Conservation (phyloP, 1,139 yeast genomes). For the Yamadazyma friedrichii region DNA sequence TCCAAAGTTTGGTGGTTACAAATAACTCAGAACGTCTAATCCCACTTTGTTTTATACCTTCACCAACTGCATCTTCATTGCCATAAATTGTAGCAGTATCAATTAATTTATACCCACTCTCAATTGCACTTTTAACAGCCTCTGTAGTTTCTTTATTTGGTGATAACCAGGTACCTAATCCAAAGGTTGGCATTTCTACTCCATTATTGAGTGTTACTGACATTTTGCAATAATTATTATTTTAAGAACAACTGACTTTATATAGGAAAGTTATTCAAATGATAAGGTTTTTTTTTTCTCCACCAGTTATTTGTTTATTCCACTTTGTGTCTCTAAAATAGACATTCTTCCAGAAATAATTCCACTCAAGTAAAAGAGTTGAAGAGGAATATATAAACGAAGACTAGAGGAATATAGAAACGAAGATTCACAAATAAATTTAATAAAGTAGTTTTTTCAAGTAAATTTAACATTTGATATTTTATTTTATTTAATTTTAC, state of each 20-base stretch:
- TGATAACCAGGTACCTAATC: conserved; percentile 24
- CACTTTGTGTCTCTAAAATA: too few relatives aligned
- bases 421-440: too few relatives aligned
- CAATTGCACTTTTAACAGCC: conserved; percentile 46
- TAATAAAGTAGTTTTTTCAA: too few relatives aligned
- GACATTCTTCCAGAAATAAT: too few relatives aligned
- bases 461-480: too few relatives aligned
- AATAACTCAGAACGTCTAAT: conserved; percentile 58
- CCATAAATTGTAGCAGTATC: conserved; percentile 53
- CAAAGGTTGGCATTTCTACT: conserved; percentile 18
- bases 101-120: conserved; percentile 44
- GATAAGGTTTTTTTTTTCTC: background rate
- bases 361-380: too few relatives aligned
- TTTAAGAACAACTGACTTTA: background rate
- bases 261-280: too few relatives aligned
- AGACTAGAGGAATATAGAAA: too few relatives aligned
- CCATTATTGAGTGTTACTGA: conserved; percentile 15
- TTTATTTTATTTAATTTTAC: too few relatives aligned
- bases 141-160: conserved; percentile 24
- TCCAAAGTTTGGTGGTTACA: conserved; percentile 52
- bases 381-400: too few relatives aligned
- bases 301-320: background rate
- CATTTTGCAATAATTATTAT: background rate
- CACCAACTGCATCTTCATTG: conserved; percentile 56
- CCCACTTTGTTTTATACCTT: conserved; percentile 51